A percentile compares a stretch with the other conserved stretches of the same genome.
These are phyloP conservation scores for Sclerotinia nivalis DNA, from an alignment of 2,329 filamentous ascomycete genomes.

Conservation along the genomic window DNA sequence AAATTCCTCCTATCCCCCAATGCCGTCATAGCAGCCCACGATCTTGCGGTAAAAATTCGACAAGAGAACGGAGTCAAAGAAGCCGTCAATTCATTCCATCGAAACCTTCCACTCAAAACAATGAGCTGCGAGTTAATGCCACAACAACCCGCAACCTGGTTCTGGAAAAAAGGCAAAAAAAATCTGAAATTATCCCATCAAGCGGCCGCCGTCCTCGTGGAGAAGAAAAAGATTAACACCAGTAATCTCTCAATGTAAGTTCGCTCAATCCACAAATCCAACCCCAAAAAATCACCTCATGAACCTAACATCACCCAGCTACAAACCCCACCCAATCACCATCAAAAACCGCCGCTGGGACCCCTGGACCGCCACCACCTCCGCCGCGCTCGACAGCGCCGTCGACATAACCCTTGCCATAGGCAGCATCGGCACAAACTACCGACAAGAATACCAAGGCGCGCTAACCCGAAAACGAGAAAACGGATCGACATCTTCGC, in stretches of 20 bases:
- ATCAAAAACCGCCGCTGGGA: conserved; percentile 14
- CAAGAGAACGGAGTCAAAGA: conserved; percentile 61
- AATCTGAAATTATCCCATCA: conserved; percentile 61
- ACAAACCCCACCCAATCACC: not conserved
- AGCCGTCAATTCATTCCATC: conserved; percentile 55
- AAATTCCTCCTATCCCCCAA: conserved; percentile 63
- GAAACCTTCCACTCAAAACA: conserved; percentile 61
- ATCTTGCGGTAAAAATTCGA: conserved; percentile 62
- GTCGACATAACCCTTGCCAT: not conserved
- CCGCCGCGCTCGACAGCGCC: not conserved
- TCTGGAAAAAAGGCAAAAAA: conserved; percentile 49
- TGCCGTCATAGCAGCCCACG: conserved; percentile 56
- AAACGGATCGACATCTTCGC: not conserved
- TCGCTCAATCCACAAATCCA: not conserved
- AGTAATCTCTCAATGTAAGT: conserved; percentile 32
- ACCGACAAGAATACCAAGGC: not conserved
- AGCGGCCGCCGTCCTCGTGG: conserved; percentile 64
- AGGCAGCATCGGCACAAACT: not conserved
- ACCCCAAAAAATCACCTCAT: not conserved
- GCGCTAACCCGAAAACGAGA: not conserved
- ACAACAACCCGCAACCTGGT: conserved; percentile 49
- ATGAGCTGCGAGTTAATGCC: conserved; percentile 56
- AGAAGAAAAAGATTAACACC: conserved; percentile 44
- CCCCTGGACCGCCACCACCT: not conserved
- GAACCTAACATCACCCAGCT: not conserved